phyloP scores from a whole-genome alignment of 2,329 filamentous ascomycete genomes.

The Bipolaris oryzae region DNA sequence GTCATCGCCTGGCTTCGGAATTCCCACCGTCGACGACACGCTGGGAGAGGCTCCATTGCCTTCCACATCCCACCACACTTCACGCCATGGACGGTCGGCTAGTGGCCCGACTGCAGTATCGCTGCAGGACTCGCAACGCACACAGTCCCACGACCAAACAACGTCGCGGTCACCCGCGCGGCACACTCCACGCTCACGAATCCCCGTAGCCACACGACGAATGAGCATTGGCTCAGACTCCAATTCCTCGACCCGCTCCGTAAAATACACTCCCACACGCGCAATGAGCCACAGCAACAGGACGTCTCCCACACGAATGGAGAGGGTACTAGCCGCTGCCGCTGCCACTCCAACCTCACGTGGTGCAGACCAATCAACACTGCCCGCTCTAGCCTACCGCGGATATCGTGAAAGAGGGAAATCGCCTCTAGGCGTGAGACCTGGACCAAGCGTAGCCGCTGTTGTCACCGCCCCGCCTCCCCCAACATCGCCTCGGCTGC shows the following conservation, averaged over 20 bases:
- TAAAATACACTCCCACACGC: conserved; percentile 37
- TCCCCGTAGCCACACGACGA: conserved; percentile 41
- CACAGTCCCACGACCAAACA: conserved; percentile 19
- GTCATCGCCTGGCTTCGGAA: conserved; percentile 42
- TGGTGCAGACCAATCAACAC: conserved; percentile 25
- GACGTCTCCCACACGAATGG: conserved; percentile 36
- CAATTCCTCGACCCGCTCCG: conserved; percentile 43
- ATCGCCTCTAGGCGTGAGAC: conserved; percentile 28
- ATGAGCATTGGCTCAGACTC: conserved; percentile 45
- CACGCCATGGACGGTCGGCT: conserved; percentile 27
- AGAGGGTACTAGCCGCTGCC: conserved; percentile 22
- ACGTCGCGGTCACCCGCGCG: conserved; percentile 24
- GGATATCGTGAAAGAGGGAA: conserved; percentile 42
- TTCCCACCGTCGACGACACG: conserved; percentile 32
- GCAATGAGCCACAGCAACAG: conserved; percentile 29
- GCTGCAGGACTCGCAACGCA: conserved; percentile 18
- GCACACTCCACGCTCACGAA: conserved; percentile 41
- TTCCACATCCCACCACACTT: conserved; percentile 21
- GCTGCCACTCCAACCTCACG: conserved; percentile 11
- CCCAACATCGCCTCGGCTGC: conserved; percentile 42
- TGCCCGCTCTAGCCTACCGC: conserved; percentile 41
- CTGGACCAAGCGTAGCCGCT: conserved; percentile 36
- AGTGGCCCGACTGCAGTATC: conserved; percentile 27
- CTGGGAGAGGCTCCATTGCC: conserved; percentile 17
- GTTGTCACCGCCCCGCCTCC: conserved; percentile 38